A percentile compares a stretch with the other conserved stretches of the same genome.
Conservation (phyloP, 208 protist genomes). For the Trypanosomatidae sp. region DNA sequence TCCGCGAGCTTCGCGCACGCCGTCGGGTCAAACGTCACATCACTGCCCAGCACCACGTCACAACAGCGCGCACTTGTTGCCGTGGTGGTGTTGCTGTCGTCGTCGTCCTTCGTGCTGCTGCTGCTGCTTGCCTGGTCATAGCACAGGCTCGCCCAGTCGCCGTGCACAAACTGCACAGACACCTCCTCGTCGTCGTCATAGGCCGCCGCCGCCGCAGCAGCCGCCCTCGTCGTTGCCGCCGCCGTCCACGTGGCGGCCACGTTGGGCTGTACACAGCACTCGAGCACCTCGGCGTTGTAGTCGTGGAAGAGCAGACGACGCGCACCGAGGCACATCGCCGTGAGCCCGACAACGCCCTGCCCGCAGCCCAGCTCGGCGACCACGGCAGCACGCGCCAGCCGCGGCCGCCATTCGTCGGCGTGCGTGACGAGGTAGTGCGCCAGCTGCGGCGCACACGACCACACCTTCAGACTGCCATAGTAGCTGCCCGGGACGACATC, state of each 20-base stretch:
- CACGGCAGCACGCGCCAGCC: slow-evolving; percentile 4
- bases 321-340: slow-evolving; percentile 47
- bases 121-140: slow-evolving; percentile 8
- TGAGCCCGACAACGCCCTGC: slow-evolving; percentile 53
- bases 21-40: slow-evolving; percentile 79
- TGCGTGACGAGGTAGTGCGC: slow-evolving; percentile 35
- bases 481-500: slow-evolving; percentile 80
- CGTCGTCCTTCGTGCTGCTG: not conserved
- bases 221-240: slow-evolving; percentile 1
- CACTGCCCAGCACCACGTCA: slow-evolving; percentile 58
- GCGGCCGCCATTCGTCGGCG: slow-evolving; percentile 8
- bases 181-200: not conserved
- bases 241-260: slow-evolving; percentile 28
- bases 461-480: slow-evolving; percentile 83
- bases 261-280: slow-evolving; percentile 63
- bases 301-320: slow-evolving; percentile 55
- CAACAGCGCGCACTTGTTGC: slow-evolving; percentile 1
- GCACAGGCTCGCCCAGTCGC: slow-evolving; percentile 52
- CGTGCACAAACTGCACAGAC: slow-evolving; percentile 47
- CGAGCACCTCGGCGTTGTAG: slow-evolving; percentile 79
- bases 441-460: slow-evolving; percentile 71
- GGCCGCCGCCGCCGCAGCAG: not conserved
- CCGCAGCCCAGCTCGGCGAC: slow-evolving; percentile 77
- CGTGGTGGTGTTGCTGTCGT: not conserved
- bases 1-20: slow-evolving; percentile 57